These are phyloP conservation scores for Venustampulla echinocandica DNA, from an alignment of 495 filamentous ascomycete genomes.

Conservation along the genomic window DNA sequence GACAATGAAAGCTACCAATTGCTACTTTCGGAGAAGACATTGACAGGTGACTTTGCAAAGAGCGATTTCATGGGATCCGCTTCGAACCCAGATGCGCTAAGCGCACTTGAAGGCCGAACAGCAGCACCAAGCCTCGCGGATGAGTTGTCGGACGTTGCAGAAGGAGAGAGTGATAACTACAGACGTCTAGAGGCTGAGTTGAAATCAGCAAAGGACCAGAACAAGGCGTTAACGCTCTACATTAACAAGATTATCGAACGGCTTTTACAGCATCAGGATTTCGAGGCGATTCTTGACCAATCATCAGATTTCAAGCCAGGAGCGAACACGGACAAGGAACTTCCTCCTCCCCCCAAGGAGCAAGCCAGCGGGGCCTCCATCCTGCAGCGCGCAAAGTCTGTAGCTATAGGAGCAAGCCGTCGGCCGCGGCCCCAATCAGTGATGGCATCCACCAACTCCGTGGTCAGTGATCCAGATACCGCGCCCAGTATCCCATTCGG, in stretches of 20 bases:
- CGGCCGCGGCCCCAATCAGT: constrained; percentile 47
- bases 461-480: constrained; percentile 61
- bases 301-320: constrained; percentile 46
- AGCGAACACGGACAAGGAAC: constrained; percentile 65
- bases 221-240: constrained; percentile 92
- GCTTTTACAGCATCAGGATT: constrained; percentile 85
- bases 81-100: constrained; percentile 46
- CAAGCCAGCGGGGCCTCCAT: constrained; percentile 42
- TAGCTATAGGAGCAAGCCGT: constrained; percentile 37
- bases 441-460: constrained; percentile 27
- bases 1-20: constrained; percentile 98
- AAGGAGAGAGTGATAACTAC: constrained; percentile 47
- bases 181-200: constrained; percentile 70
- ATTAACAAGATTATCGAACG: constrained; percentile 98
- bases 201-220: constrained; percentile 80
- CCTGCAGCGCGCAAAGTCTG: constrained; percentile 74
- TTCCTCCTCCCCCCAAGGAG: constrained; percentile 64
- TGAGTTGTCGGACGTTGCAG: constrained; percentile 65
- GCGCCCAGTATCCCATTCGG: constrained; percentile 68
- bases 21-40: constrained; percentile 81
- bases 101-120: constrained; percentile 44
- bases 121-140: constrained; percentile 66
- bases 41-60: constrained; percentile 87
- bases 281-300: constrained; percentile 85
- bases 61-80: constrained; percentile 60